A percentile compares a stretch with the other conserved stretches of the same genome.
Evolutionary conservation across 208 protist species (phyloP).

Genomic region (Leishmania turanica): DNA sequence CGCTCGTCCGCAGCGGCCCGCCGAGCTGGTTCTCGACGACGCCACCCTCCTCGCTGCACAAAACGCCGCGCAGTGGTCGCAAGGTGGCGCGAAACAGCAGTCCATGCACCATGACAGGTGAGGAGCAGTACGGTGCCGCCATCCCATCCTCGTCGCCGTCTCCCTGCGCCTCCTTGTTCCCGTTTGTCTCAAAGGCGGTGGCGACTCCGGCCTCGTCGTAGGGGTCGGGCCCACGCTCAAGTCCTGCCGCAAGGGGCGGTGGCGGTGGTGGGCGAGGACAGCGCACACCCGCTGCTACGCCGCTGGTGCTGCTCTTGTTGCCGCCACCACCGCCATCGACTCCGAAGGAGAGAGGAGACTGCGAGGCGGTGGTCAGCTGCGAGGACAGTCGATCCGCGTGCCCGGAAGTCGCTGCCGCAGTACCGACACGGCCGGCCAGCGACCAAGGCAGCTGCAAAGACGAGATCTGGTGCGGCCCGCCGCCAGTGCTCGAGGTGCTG

Average conservation of each 20-base stretch:
- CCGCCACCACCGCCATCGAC: not conserved
- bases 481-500: not conserved
- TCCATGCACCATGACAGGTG: not conserved
- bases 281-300: not conserved
- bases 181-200: not conserved
- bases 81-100: conserved; percentile 36
- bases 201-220: not conserved
- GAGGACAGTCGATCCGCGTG: conserved; percentile 5
- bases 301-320: not conserved
- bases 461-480: not conserved
- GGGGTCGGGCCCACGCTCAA: not conserved
- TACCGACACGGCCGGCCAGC: not conserved
- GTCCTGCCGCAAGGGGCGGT: not conserved
- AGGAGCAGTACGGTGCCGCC: not conserved
- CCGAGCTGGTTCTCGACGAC: conserved; percentile 29
- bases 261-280: conserved; percentile 5
- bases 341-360: not conserved
- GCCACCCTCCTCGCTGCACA: conserved; percentile 40
- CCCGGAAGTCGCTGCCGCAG: not conserved
- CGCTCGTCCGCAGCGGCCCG: not conserved
- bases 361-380: conserved; percentile 5
- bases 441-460: not conserved
- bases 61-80: conserved; percentile 31
- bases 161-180: not conserved
- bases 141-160: not conserved